Evolutionary conservation across 2,329 filamentous ascomycete genomes (phyloP), one percentile per base, ranked within the genome.

Genomic region (Hymenoscyphus repandus): DNA sequence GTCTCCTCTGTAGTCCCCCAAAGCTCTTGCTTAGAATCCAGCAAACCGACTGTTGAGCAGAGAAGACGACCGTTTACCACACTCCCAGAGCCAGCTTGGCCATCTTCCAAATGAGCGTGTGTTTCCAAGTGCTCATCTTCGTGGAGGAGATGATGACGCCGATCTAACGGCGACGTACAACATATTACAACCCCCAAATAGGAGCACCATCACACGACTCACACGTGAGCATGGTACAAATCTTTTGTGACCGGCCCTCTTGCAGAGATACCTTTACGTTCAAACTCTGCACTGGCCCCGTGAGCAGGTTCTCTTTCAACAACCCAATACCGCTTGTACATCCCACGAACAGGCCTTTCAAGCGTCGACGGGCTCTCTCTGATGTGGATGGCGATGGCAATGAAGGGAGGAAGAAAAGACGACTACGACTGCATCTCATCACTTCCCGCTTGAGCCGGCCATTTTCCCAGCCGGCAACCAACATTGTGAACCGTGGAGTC

Each of bases 391-490:
- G 64, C 9, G 58, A 58, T 31, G 58, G 57, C 12, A 61, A 60
- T 40, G 58, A 56, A 42, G 59, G 61, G 10, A 57, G 64, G 44
- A 89, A 90, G 72, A 89, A 88, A 67, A 79, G 85, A 20, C 75
- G 85, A 3, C 69, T 88, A 3, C 75, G 82, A 1, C 70, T 80
- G 2, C 68, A 77, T 17, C 74, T 88, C 39, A 79, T 88, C 62
- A 89, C 86, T 1, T 88, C 83, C 17, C 77, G 83, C 6, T 78
- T 89, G 0, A 88, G 84, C 9, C 77, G 75, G 43, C 84, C 85
- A 1, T 89, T 81, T 66, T 87, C 84, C 0, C 73, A 79, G 27
- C 85, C 85, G 0, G 82, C 85, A 2, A 82, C 83, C 39, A 83
- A 88, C 60, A 86, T 88, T 50, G 73, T 84, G 47, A 80, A 83